These are phyloP conservation scores for Teratosphaeriaceae sp. DNA, from an alignment of 2,329 filamentous ascomycete genomes.

Conservation along the genomic window DNA sequence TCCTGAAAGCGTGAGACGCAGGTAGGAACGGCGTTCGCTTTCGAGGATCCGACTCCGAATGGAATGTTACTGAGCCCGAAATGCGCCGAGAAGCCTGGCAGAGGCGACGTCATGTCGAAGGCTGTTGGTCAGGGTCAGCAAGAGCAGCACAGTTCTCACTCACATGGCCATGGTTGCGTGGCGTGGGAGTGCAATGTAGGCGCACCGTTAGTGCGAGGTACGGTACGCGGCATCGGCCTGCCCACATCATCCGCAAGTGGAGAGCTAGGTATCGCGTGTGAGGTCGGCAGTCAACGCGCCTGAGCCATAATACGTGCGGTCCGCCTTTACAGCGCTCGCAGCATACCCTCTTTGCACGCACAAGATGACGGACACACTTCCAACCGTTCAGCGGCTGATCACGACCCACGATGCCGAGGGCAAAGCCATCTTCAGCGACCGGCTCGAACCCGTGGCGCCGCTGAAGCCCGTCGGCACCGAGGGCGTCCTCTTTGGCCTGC, in stretches of 20 bases:
- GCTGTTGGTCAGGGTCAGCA: too few species aligned
- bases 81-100: slow-evolving; percentile 26
- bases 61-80: slow-evolving; percentile 50
- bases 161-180: too few species aligned
- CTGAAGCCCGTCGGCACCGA: neutral
- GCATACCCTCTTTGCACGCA: too few species aligned
- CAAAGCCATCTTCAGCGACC: neutral
- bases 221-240: neutral
- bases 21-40: slow-evolving; percentile 32
- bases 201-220: too few species aligned
- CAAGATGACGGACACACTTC: neutral
- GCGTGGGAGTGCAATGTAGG: too few species aligned
- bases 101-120: slow-evolving; percentile 15
- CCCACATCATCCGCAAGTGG: slow-evolving; percentile 3
- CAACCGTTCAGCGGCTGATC: neutral
- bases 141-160: too few species aligned
- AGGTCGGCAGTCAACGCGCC: neutral
- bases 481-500: neutral
- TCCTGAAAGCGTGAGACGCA: slow-evolving; percentile 47
- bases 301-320: too few species aligned
- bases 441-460: neutral
- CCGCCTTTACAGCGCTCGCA: too few species aligned
- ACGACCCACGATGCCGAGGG: slow-evolving; percentile 1
- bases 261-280: neutral
- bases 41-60: slow-evolving; percentile 46